Percentiles rank a stretch among this genome's conserved stretches.
These are phyloP conservation scores for Murraya paniculata DNA, from an alignment of 345 rosid genomes.

Conservation along the genomic window DNA sequence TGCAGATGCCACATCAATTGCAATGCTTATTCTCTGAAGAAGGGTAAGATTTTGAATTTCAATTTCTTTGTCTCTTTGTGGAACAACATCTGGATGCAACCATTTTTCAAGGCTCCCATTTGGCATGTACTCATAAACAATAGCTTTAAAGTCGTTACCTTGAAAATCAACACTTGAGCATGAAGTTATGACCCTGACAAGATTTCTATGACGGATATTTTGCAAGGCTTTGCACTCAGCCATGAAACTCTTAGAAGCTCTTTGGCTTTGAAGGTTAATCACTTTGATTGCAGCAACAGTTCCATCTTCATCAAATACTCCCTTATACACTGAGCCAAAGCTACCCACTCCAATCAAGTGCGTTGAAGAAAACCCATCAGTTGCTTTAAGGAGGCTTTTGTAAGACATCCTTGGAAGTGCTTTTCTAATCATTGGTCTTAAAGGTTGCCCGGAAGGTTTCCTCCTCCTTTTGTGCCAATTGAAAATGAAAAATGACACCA, in stretches of 20 bases:
- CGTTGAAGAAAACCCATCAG: not conserved
- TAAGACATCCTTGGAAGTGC: not conserved
- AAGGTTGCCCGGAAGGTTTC: too few relatives aligned
- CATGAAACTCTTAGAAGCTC: slow-evolving; percentile 6
- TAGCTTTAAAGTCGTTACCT: slow-evolving; percentile 14
- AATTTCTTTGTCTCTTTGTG: not conserved
- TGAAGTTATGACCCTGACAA: slow-evolving; percentile 3
- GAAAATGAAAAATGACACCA: not conserved
- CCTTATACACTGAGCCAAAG: slow-evolving; percentile 2
- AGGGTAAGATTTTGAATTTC: not conserved
- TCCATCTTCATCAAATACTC: slow-evolving; percentile 1
- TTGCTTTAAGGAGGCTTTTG: not conserved
- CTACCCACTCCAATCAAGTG: slow-evolving; percentile 10
- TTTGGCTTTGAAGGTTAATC: slow-evolving; percentile 1
- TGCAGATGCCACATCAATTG: slow-evolving; percentile 11
- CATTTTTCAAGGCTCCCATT: slow-evolving; percentile 17
- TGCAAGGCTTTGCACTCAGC: slow-evolving; percentile 4
- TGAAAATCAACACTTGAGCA: slow-evolving; percentile 17
- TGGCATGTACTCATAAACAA: not conserved
- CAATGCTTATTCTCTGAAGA: not conserved
- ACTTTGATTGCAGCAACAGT: slow-evolving; percentile 12
- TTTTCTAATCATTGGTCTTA: not conserved
- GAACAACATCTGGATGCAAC: not conserved
- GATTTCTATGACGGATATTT: not conserved
- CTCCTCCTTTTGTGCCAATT: not conserved